Evolutionary conservation across 2,329 filamentous ascomycete genomes (phyloP), one percentile per base, ranked within the genome.

Genomic region (Diaporthe vaccinii): DNA sequence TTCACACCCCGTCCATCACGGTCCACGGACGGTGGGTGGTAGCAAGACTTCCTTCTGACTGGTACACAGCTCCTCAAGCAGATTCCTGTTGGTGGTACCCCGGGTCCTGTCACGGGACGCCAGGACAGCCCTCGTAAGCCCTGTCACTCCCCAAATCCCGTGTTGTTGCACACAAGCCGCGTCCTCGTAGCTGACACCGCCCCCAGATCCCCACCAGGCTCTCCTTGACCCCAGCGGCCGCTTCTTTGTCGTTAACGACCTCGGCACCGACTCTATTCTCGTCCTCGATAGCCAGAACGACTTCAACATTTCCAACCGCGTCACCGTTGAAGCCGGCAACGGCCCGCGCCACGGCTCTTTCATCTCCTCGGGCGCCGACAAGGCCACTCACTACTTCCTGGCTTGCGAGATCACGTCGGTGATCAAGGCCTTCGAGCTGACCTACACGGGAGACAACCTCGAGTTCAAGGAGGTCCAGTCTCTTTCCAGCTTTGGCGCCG

Each of bases 341-440:
- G 88, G 88, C 0, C 88, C 88, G 4, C 87, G 88, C 25, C 88
- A 90, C 78, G 88, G 86, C 67, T 84, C 84, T 78, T 89, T 88
- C 82, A 85, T 85, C 80, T 84, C 83, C 2, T 72, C 78, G n/a
- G 82, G 81, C 10, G 79, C 78, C 58, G 78, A 51, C 44, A 58
- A 76, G 70, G 82, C 85, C 22, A 86, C 84, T 3, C 87, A 87
- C 83, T 89, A 88, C 83, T 79, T 86, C 25, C 78, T 89, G 44
- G 84, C 84, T 46, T 87, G 86, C 79, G 88, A 90, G 83, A 79
- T 87, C 20, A 82, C 81, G 78, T 89, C 85, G 83, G 73, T 84
- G 57, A 81, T 89, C 70, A 79, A 85, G 76, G 83, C 87, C 71
- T 89, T 84, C 81, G 75, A 81, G 25, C 80, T 89, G 72, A 76